Evolutionary conservation across 768 basidiomycete species (phyloP), one percentile per base, ranked within the genome.

Genomic region (Rhizopogon vinicolor): DNA sequence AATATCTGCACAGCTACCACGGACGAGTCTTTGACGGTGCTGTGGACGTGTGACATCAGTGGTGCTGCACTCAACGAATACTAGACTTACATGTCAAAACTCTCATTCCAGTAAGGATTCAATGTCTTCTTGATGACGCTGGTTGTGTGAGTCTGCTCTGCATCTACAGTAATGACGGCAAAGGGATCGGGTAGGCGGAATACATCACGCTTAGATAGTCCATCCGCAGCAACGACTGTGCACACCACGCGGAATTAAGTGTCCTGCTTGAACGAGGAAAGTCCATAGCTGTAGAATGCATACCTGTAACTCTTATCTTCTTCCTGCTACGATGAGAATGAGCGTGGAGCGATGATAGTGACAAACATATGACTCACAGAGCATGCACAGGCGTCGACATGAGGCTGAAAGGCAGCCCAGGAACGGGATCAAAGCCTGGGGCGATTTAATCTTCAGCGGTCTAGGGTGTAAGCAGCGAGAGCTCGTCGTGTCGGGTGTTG

Each of bases 1-100:
- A 98, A 98, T 64, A 98, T 97, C 74, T 99, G 97, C 1, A 98
- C 95, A 5, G 93, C 93, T 56, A 99, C 84, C 46, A 98, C 91
- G 16, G 95, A 98, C n/a, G 91, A 93, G 62, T 99, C 97, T 71
- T 94, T 96, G 68, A 97, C 96, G 51, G 83, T 91, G 62, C 95
- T 98, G 63, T 25, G 41, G 52, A 53, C 53, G 58, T 56, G 49
- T 13, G 48, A 7, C 25, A 37, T 40, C 5, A 16, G 19, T 41
- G 50, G 6, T 44, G 7, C 25, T 9, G 25, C 46, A 12, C 40
- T 25, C 35, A 16, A 49, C 48, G 19, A 22, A 41, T 16, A 12
- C 6, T 40, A 6, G 5, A 69, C 89, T 65, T 58, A 96, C 95
- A 99, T 89, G 68, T 98, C 96, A 71, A 99, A 98, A 67, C 89